Base-by-base conservation (phyloP, 108 stramenopile genomes). In the Nannochloropsis granulata region DNA sequence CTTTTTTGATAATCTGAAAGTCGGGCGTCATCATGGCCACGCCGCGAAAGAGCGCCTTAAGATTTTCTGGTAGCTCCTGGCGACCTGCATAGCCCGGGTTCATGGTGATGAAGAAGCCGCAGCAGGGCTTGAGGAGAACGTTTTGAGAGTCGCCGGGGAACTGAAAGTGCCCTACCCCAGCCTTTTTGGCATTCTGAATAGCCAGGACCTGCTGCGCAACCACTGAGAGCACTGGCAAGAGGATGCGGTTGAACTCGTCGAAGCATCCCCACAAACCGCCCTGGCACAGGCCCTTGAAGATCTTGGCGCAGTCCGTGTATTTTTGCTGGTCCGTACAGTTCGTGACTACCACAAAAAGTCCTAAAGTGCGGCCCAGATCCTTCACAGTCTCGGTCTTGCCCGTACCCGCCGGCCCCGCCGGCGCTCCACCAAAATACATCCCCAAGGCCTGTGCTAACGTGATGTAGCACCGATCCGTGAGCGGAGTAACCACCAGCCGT, bases 21-120 rank as follows among this genome's bases (percentile, higher is more conserved):
- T 96, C 94, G 21, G 95, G 95, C 23, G 91, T 91, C 95, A 96
- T 96, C 95, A 96, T 96, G 24, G 94, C 94, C 81, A 96, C 95
- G 42, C 94, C 94, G 13, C 95, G 91, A 88, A 96, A 96, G 13
- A 96, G 92, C 16, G 95, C 94, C 91, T 96, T 96, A 45, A 96
- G 90, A 82, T 96, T 96, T 84, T 96, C 95, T 16, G 95, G 95
- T 23, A 96, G 88, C 92, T 95, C 95, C 84, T 95, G 95, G 21
- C 95, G 91, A 16, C 95, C 95, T 80, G 95, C 95, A 85, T 96
- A 96, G 23, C 95, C 95, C 11, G 95, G 95, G 89, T 96, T 96
- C 95, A 96, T 96, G 9, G 95, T 96, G 86, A 96, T 96, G 92
- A 95, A 96, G 80, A 94, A 95, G 9, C 94, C 94, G 83, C 94